Conservation (phyloP, 163 green algal species). For the Scenedesmus sp. region DNA sequence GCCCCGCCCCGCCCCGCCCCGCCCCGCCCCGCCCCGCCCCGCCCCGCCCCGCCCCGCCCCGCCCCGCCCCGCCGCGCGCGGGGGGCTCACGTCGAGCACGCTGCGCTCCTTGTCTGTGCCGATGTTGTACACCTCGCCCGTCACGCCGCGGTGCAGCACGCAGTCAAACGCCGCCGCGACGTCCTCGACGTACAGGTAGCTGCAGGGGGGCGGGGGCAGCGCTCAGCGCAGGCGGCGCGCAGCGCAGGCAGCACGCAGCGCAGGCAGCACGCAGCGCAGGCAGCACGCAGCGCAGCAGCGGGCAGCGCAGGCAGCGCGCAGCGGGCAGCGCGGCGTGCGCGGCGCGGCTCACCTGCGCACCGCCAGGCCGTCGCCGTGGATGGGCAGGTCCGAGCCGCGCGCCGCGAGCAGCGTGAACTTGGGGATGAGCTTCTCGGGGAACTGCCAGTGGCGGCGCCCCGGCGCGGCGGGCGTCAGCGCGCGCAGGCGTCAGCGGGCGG, state of each 20-base stretch:
- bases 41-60: too few species aligned
- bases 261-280: too few species aligned
- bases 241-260: too few species aligned
- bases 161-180: slow-evolving; percentile 92
- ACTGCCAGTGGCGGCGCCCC: slow-evolving; percentile 54
- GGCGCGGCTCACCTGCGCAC: slow-evolving; percentile 43
- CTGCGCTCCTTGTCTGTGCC: slow-evolving; percentile 92
- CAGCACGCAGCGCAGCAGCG: too few species aligned
- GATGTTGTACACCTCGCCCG: slow-evolving; percentile 97
- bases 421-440: slow-evolving; percentile 88
- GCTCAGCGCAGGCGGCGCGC: too few species aligned
- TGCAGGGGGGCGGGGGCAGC: slow-evolving; percentile 11
- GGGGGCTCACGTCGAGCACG: slow-evolving; percentile 81
- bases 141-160: slow-evolving; percentile 72
- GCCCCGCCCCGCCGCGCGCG: too few species aligned
- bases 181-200: slow-evolving; percentile 92
- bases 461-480: not conserved
- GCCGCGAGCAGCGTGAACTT: slow-evolving; percentile 92
- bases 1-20: too few species aligned
- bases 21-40: too few species aligned
- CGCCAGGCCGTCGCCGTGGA: slow-evolving; percentile 72
- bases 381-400: slow-evolving; percentile 76
- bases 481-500: too few species aligned
- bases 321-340: too few species aligned
- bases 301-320: too few species aligned